Evolutionary conservation across 805 yeast species (phyloP).

Genomic region (Priceomyces medius): DNA sequence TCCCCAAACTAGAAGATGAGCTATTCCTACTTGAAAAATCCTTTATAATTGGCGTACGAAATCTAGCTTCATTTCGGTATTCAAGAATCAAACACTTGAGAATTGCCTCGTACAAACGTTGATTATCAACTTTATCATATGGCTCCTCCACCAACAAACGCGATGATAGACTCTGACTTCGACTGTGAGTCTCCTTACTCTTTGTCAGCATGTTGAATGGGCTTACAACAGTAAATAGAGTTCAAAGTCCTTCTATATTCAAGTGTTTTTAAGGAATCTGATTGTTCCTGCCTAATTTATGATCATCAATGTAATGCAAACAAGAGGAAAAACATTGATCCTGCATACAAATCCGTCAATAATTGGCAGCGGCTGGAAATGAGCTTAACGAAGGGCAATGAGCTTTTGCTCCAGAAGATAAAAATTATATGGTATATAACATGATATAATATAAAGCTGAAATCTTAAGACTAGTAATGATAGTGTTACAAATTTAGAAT

Average conservation of each 20-base stretch:
- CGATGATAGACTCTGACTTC: slow-evolving; percentile 27
- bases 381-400: too few relatives aligned
- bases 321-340: background rate
- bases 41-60: slow-evolving; percentile 33
- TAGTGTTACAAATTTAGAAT: background rate
- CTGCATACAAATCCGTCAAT: slow-evolving; percentile 1
- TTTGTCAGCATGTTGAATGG: slow-evolving; percentile 9
- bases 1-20: background rate
- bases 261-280: background rate
- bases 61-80: slow-evolving; percentile 64
- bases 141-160: slow-evolving; percentile 16
- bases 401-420: too few relatives aligned
- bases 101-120: slow-evolving; percentile 49
- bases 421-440: background rate
- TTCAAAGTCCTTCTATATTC: background rate
- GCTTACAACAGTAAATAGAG: background rate
- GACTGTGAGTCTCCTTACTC: slow-evolving; percentile 9
- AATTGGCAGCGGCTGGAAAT: too few relatives aligned
- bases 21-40: background rate
- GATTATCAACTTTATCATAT: slow-evolving; percentile 19
- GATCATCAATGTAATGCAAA: background rate
- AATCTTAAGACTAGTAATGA: background rate
- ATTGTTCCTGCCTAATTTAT: background rate
- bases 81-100: slow-evolving; percentile 57
- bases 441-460: background rate